Evolutionary conservation across 2,329 filamentous ascomycete species (phyloP).

Genomic region (Fusarium luffae): DNA sequence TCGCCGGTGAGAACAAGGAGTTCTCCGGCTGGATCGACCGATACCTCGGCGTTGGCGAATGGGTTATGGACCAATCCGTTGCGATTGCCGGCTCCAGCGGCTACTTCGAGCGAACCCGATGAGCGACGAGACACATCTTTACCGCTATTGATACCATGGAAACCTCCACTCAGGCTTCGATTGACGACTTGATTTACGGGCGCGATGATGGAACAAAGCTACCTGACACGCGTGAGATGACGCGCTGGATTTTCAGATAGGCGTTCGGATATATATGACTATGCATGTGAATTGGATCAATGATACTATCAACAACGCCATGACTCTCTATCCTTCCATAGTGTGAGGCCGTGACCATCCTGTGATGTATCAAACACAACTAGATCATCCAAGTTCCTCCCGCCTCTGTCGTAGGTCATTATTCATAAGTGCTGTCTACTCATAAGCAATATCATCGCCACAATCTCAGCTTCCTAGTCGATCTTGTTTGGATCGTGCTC

Average conservation of each 20-base stretch:
- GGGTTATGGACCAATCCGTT: constrained; percentile 97
- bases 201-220: constrained; percentile 16
- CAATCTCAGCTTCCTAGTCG: constrained; percentile 21
- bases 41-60: constrained; percentile 95
- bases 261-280: constrained; percentile 44
- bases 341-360: not conserved
- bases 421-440: constrained; percentile 27
- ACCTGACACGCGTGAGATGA: constrained; percentile 21
- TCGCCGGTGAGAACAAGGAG: constrained; percentile 82
- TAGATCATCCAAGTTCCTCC: not conserved
- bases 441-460: constrained; percentile 13
- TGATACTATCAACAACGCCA: constrained; percentile 33
- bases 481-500: constrained; percentile 48
- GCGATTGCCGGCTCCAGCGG: constrained; percentile 87
- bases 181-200: constrained; percentile 30
- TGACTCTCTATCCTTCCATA: not conserved
- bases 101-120: constrained; percentile 92
- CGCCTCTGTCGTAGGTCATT: constrained; percentile 12
- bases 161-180: constrained; percentile 25
- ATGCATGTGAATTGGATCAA: constrained; percentile 42
- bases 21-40: constrained; percentile 90
- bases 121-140: constrained; percentile 37
- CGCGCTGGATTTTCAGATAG: constrained; percentile 36
- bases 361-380: not conserved
- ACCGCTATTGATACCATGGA: constrained; percentile 32